These are phyloP conservation scores for rapeseed (Brassica napus) DNA, from an alignment of 345 rosid genomes.

Conservation along the genomic window DNA sequence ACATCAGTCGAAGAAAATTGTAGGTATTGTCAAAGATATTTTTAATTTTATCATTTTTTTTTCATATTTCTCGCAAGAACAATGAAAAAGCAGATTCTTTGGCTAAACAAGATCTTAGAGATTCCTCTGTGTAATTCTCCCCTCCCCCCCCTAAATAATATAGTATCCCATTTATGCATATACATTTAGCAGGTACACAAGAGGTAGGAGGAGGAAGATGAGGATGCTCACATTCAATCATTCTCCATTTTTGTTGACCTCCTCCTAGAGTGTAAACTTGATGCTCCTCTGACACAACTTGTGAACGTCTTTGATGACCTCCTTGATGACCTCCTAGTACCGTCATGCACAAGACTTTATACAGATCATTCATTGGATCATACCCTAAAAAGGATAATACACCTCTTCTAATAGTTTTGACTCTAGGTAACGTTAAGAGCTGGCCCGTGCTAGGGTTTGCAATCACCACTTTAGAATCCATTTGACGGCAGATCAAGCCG, in stretches of 20 bases:
- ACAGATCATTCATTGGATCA: too few relatives aligned
- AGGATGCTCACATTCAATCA: neutral
- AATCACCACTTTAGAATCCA: neutral
- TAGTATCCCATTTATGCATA: constrained; percentile 10
- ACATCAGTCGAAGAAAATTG: too few relatives aligned
- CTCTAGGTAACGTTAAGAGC: neutral
- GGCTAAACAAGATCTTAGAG: too few relatives aligned
- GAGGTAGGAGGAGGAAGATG: neutral
- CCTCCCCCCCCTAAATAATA: neutral
- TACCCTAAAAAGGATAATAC: too few relatives aligned
- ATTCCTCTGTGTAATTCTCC: too few relatives aligned
- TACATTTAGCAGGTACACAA: neutral
- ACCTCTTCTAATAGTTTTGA: neutral
- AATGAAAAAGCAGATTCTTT: too few relatives aligned
- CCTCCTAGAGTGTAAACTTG: neutral
- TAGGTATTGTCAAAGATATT: too few relatives aligned
- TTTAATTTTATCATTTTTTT: too few relatives aligned
- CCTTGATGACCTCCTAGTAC: too few relatives aligned
- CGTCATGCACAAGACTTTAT: too few relatives aligned
- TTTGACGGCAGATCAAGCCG: neutral
- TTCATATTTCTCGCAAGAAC: too few relatives aligned
- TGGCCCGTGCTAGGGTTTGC: constrained; percentile 3
- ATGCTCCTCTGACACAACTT: neutral
- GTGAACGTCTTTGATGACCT: neutral
- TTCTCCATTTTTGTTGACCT: neutral